Evolutionary conservation across 306 rosid species (phyloP), one percentile per base, ranked within the genome.

Genomic region (Morella rubra): DNA sequence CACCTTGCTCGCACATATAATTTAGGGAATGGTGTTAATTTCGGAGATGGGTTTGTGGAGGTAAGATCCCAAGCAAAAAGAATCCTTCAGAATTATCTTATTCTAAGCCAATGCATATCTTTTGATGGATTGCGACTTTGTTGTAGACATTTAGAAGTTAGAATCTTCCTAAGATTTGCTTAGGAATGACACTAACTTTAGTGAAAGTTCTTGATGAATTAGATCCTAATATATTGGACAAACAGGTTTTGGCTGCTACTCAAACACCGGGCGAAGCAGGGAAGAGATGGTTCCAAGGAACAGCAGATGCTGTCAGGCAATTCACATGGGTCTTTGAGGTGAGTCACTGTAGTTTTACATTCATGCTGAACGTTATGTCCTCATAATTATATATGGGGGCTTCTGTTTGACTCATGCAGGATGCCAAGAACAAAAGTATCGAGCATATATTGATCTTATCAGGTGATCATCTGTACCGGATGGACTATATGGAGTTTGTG

Each of bases 221-320:
- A 52, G 72, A 40, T 50, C 69, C 56, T 86, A 74, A 82, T 62
- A 55, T 65, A n/a, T 52, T 47, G 49, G 70, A 47, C 27, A 18
- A 73, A 81, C 81, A 91, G 98, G 98, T 93, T 65, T 84, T 93
- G 86, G 98, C 98, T 70, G 98, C 98, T 16, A 93, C 98, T 78
- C 98, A 93, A 83, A 91, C 97, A 11, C 85, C 96, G 1, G 98
- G 98, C 73, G 94, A 89, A 76, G 71, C 94, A 14, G 98, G 98
- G 80, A 93, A 89, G 66, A 91, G 50, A 78, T 93, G 98, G 98
- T 93, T 91, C 81, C 97, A 93, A 77, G 96, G 98, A 59, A 93
- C 98, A 64, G 97, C 98, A 11, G 98, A 93, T 85, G 98, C 97
- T 64, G 98, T 93, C 64, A 90, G 98, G 85, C 96, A 90, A 85